A percentile compares a stretch with the other conserved stretches of the same genome.
phyloP scores from a whole-genome alignment of 2,329 filamentous ascomycete genomes.

The Huntiella decipiens region DNA sequence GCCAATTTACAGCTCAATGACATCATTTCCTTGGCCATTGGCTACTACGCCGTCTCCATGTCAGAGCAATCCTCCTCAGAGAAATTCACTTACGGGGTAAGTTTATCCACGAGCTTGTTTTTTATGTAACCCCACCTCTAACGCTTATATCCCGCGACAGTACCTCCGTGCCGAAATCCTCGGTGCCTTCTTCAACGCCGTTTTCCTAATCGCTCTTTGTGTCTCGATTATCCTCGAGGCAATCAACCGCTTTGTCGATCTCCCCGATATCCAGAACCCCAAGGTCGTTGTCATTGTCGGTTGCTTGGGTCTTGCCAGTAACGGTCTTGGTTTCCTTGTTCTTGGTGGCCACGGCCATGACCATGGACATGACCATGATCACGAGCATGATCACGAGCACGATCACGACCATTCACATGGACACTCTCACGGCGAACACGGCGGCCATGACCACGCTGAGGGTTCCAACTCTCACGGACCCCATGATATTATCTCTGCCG shows the following conservation, averaged over 20 bases:
- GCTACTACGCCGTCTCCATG: slow-evolving; percentile 85
- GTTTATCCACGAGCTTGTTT: slow-evolving; percentile 17
- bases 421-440: slow-evolving; percentile 17
- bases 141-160: slow-evolving; percentile 22
- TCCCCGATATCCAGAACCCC: slow-evolving; percentile 70
- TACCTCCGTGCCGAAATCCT: slow-evolving; percentile 96
- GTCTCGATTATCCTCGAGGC: slow-evolving; percentile 93
- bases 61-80: slow-evolving; percentile 72
- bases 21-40: slow-evolving; percentile 82
- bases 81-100: slow-evolving; percentile 83
- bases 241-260: slow-evolving; percentile 77
- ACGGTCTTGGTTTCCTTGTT: slow-evolving; percentile 72
- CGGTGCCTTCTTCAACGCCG: slow-evolving; percentile 89
- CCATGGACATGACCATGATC: slow-evolving; percentile 43
- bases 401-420: slow-evolving; percentile 23
- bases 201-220: slow-evolving; percentile 91
- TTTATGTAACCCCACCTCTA: neutral
- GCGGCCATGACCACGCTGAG: slow-evolving; percentile 28
- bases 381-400: slow-evolving; percentile 31
- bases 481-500: slow-evolving; percentile 22
- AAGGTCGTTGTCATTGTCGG: slow-evolving; percentile 80
- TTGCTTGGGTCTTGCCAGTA: slow-evolving; percentile 66
- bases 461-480: slow-evolving; percentile 20
- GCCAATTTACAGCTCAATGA: slow-evolving; percentile 57
- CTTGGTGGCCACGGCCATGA: slow-evolving; percentile 86